Conservation (phyloP, 2,329 filamentous ascomycete genomes). For the Boeremia lycopersici region DNA sequence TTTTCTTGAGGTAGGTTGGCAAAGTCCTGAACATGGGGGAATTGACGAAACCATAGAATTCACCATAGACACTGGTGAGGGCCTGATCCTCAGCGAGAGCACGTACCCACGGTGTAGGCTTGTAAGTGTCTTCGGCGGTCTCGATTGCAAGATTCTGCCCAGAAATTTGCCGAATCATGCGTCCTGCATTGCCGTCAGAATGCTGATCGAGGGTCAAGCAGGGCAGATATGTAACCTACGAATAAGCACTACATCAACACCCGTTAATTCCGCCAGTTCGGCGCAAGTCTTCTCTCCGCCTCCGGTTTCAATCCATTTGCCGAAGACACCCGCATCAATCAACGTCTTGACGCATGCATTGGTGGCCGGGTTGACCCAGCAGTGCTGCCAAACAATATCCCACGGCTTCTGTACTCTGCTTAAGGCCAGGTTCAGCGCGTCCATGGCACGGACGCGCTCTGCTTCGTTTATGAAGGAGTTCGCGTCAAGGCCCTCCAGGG, state of each 20-base stretch:
- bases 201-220: slow-evolving; percentile 7
- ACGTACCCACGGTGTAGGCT: slow-evolving; percentile 15
- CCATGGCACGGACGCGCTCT: slow-evolving; percentile 16
- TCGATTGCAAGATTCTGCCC: slow-evolving; percentile 16
- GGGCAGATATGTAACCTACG: slow-evolving; percentile 15
- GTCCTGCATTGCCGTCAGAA: slow-evolving; percentile 14
- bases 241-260: slow-evolving; percentile 17
- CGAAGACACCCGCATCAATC: slow-evolving; percentile 17
- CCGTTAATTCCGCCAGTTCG: slow-evolving; percentile 14
- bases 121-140: slow-evolving; percentile 16
- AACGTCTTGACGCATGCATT: slow-evolving; percentile 19
- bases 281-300: slow-evolving; percentile 15
- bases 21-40: slow-evolving; percentile 18
- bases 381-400: slow-evolving; percentile 19
- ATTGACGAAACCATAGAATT: slow-evolving; percentile 19
- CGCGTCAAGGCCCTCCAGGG: slow-evolving; percentile 12
- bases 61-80: slow-evolving; percentile 17
- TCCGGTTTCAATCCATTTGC: slow-evolving; percentile 17
- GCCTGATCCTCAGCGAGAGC: slow-evolving; percentile 17
- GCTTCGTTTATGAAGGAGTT: slow-evolving; percentile 13
- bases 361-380: slow-evolving; percentile 16
- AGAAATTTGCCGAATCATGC: slow-evolving; percentile 19
- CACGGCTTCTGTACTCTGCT: slow-evolving; percentile 17
- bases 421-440: slow-evolving; percentile 17
- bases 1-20: slow-evolving; percentile 17